Percentiles rank a stretch among this genome's conserved stretches.
Conservation (phyloP, 108 stramenopile genomes). For the Schizochytrium sp. region DNA sequence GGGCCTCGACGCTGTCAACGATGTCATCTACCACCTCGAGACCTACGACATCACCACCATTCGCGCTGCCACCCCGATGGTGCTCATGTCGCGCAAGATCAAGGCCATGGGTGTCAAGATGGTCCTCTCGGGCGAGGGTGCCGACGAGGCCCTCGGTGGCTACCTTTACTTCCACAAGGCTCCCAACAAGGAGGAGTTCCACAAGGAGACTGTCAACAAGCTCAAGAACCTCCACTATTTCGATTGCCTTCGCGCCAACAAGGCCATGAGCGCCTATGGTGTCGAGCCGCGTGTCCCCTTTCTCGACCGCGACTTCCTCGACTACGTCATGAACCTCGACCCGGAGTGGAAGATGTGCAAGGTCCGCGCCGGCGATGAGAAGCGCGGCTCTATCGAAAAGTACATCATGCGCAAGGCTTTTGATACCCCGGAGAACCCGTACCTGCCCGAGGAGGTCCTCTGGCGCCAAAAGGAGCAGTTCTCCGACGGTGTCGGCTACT, state of each 20-base stretch:
- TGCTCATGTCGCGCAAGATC: conserved; percentile 93
- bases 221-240: conserved; percentile 83
- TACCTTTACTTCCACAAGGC: conserved; percentile 99
- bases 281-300: conserved; percentile 95
- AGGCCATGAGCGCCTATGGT: conserved; percentile 94
- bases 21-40: conserved; percentile 85
- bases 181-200: conserved; percentile 87
- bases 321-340: conserved; percentile 86
- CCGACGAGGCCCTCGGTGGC: conserved; percentile 94
- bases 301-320: conserved; percentile 89
- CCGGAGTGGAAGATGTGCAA: conserved; percentile 86
- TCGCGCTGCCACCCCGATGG: conserved; percentile 94
- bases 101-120: conserved; percentile 99
- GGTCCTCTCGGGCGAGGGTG: conserved; percentile 96
- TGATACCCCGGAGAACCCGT: conserved; percentile 95
- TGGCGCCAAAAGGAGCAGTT: conserved; percentile 99
- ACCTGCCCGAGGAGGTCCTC: conserved; percentile 87
- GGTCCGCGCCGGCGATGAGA: conserved; percentile 59
- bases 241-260: conserved; percentile 96
- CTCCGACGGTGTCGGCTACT: conserved; percentile 95
- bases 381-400: conserved; percentile 73
- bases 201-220: conserved; percentile 91
- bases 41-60: conserved; percentile 96
- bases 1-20: conserved; percentile 89
- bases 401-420: conserved; percentile 92